Percentiles rank a stretch among this genome's conserved stretches.
These are phyloP conservation scores for Funneliformis mosseae DNA, from an alignment of 192 early-diverging fungal species.

Conservation along the genomic window DNA sequence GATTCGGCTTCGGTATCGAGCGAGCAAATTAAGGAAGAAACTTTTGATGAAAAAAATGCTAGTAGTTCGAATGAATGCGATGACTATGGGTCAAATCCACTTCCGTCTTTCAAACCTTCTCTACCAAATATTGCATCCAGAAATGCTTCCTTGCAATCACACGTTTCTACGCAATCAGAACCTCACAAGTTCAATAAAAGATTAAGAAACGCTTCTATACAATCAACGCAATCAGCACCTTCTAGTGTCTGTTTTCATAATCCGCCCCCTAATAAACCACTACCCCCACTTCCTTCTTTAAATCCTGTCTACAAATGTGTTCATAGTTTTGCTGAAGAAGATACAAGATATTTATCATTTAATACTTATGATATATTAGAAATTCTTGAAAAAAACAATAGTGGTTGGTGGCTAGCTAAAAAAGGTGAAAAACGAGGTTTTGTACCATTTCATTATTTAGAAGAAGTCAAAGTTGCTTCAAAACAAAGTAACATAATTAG, in stretches of 20 bases:
- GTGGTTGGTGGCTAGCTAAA: slow-evolving; percentile 89
- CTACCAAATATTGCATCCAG: too few species aligned
- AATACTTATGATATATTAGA: slow-evolving; percentile 68
- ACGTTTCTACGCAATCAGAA: too few species aligned
- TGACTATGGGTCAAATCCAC: too few species aligned
- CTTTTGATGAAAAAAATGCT: too few species aligned
- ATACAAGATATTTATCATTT: slow-evolving; percentile 66
- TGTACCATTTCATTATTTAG: slow-evolving; percentile 90
- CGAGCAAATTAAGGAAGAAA: too few species aligned
- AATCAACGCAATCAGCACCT: slow-evolving; percentile 64
- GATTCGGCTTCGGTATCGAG: too few species aligned
- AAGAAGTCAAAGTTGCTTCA: slow-evolving; percentile 62
- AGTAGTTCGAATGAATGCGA: too few species aligned
- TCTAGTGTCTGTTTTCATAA: slow-evolving; percentile 43
- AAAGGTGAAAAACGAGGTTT: slow-evolving; percentile 54
- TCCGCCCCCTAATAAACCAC: slow-evolving; percentile 26
- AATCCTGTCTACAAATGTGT: slow-evolving; percentile 48
- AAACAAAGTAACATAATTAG: too few species aligned
- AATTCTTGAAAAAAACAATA: slow-evolving; percentile 82
- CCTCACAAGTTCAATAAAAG: too few species aligned
- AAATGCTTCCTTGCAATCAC: too few species aligned
- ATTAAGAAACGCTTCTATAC: too few species aligned
- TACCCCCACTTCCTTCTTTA: slow-evolving; percentile 53
- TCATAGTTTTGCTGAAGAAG: slow-evolving; percentile 66
- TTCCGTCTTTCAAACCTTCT: too few species aligned